Evolutionary conservation across 2,329 filamentous ascomycete species (phyloP).

Genomic region (Periconia sp.): DNA sequence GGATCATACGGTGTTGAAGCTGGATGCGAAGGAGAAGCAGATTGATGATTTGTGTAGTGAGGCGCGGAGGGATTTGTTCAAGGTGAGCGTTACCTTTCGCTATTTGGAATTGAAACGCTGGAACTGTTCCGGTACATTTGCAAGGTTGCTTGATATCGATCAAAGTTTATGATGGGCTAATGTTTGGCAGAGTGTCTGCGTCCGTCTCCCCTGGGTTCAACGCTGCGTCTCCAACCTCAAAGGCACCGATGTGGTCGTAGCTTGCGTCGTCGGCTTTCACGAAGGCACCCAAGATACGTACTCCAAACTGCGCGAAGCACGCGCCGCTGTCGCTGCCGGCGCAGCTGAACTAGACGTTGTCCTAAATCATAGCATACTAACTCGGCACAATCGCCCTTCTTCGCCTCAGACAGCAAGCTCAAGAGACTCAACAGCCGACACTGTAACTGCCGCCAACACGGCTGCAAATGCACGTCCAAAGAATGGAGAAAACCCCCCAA

Average conservation of each 20-base stretch:
- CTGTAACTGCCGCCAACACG: slow-evolving; percentile 42
- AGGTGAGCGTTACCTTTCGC: slow-evolving; percentile 41
- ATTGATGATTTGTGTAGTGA: slow-evolving; percentile 63
- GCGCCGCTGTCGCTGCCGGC: slow-evolving; percentile 55
- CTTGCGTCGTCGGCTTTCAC: slow-evolving; percentile 66
- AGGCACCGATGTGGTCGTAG: slow-evolving; percentile 56
- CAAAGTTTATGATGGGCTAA: slow-evolving; percentile 16
- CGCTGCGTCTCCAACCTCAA: slow-evolving; percentile 57
- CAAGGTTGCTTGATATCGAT: background rate
- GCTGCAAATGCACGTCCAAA: slow-evolving; percentile 25
- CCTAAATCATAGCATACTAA: slow-evolving; percentile 59
- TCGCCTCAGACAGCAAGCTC: slow-evolving; percentile 11
- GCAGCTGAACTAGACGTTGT: slow-evolving; percentile 66
- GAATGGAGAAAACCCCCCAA: slow-evolving; percentile 10
- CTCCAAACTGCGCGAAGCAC: slow-evolving; percentile 60
- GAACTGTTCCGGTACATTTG: too few relatives aligned
- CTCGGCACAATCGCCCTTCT: slow-evolving; percentile 30
- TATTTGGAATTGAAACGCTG: too few relatives aligned
- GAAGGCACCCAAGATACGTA: slow-evolving; percentile 62
- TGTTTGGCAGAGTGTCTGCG: slow-evolving; percentile 60
- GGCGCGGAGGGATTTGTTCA: slow-evolving; percentile 56
- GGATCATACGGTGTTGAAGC: slow-evolving; percentile 58
- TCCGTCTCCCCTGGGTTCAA: slow-evolving; percentile 60
- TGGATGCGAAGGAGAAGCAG: slow-evolving; percentile 54
- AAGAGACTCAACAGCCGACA: slow-evolving; percentile 39